Percentiles rank a stretch among this genome's conserved stretches.
phyloP scores from a whole-genome alignment of 768 basidiomycete genomes.

The Brasilioporus rufonigricans region DNA sequence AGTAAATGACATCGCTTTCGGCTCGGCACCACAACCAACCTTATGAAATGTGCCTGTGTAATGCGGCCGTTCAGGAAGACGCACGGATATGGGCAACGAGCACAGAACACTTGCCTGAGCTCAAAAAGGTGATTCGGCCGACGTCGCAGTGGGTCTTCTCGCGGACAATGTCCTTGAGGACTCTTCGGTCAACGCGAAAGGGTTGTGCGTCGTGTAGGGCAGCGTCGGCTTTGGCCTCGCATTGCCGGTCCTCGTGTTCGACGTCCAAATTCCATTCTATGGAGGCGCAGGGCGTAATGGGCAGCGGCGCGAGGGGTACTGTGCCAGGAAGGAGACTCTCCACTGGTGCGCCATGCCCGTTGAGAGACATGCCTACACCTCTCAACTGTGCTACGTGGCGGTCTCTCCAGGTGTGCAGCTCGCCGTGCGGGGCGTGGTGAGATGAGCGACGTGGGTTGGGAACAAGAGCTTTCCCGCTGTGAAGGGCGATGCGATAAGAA shows the following conservation, averaged over 20 bases:
- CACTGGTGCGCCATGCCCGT: neutral
- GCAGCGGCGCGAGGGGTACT: conserved; percentile 14
- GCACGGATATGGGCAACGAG: conserved; percentile 9
- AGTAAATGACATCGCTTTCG: neutral
- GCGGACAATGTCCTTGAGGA: conserved; percentile 74
- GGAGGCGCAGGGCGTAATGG: conserved; percentile 6
- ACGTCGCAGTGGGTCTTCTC: conserved; percentile 68
- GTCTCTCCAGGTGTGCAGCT: conserved; percentile 3
- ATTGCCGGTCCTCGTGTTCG: conserved; percentile 68
- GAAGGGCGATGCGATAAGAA: neutral
- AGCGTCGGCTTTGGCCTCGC: conserved; percentile 62
- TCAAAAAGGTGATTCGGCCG: conserved; percentile 69
- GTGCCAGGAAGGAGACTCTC: conserved; percentile 19
- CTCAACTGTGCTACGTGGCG: conserved; percentile 2
- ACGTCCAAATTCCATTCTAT: conserved; percentile 70
- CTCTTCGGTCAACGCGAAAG: conserved; percentile 72
- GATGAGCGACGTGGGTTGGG: neutral
- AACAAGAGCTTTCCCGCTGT: neutral
- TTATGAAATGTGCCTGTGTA: conserved; percentile 80
- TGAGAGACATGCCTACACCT: conserved; percentile 11
- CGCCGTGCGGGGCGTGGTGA: neutral
- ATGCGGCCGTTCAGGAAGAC: neutral
- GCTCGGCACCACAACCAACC: conserved; percentile 42
- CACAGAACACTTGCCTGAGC: conserved; percentile 52
- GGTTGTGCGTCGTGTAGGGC: conserved; percentile 59